Evolutionary conservation across 2,329 filamentous ascomycete genomes (phyloP).

Genomic region (Fusarium multiceps): DNA sequence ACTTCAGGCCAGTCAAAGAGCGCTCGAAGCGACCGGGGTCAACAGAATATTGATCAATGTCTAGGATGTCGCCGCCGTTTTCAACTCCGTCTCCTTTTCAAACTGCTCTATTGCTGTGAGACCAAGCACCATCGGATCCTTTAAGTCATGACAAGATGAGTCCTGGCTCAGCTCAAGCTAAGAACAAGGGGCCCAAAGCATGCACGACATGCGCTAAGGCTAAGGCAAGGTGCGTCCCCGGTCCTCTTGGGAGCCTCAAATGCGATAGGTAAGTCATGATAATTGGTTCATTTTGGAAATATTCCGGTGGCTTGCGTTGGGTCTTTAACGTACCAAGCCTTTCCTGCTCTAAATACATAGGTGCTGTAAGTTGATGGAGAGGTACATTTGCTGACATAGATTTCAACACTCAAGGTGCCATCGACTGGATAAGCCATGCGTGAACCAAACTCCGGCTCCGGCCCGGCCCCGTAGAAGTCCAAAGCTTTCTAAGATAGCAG

Average conservation of each 20-base stretch:
- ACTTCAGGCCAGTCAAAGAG: slow-evolving; percentile 35
- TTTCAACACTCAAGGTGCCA: slow-evolving; percentile 54
- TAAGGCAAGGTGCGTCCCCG: slow-evolving; percentile 62
- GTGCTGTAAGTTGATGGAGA: slow-evolving; percentile 9
- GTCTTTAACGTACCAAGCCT: not conserved
- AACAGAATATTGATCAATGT: slow-evolving; percentile 13
- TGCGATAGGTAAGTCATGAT: slow-evolving; percentile 59
- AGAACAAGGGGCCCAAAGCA: slow-evolving; percentile 60
- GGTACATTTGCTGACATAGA: slow-evolving; percentile 26
- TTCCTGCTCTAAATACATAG: not conserved
- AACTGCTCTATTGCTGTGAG: slow-evolving; percentile 24
- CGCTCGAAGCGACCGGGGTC: slow-evolving; percentile 30
- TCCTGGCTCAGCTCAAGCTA: slow-evolving; percentile 34
- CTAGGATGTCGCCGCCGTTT: slow-evolving; percentile 32
- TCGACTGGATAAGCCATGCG: slow-evolving; percentile 60
- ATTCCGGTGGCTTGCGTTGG: slow-evolving; percentile 6
- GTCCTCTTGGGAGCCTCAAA: slow-evolving; percentile 53
- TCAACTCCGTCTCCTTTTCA: slow-evolving; percentile 39
- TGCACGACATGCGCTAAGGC: slow-evolving; percentile 64
- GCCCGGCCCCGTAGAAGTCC: slow-evolving; percentile 59
- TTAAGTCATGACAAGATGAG: slow-evolving; percentile 40
- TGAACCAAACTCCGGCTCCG: slow-evolving; percentile 60
- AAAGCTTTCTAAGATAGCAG: slow-evolving; percentile 61
- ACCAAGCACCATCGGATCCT: slow-evolving; percentile 16
- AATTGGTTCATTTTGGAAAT: slow-evolving; percentile 16